Conservation (phyloP, 768 basidiomycete genomes). For the Mycena venus region DNA sequence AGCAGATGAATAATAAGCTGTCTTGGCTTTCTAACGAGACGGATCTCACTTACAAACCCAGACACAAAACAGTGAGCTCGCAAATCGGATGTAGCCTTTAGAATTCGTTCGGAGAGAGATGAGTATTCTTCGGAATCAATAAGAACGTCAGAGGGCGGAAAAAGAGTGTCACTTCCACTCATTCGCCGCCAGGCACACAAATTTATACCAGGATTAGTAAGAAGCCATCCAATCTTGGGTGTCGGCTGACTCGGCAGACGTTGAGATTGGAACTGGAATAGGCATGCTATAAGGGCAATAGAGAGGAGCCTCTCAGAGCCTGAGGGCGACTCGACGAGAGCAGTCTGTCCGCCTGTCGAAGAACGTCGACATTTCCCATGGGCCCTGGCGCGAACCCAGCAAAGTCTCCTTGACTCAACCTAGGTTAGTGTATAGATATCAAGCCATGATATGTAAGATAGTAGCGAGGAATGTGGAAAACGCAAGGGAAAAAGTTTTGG, state of each 20-base stretch:
- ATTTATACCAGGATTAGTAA: neutral
- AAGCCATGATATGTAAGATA: no score
- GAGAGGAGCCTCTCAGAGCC: neutral
- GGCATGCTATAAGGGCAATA: neutral
- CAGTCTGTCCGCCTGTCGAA: neutral
- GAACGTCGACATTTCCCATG: no score
- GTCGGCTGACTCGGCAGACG: neutral
- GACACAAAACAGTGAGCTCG: neutral
- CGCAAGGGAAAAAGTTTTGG: no score
- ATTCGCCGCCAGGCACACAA: neutral
- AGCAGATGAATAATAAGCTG: constrained; percentile 14
- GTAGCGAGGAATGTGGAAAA: no score
- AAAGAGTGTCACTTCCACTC: neutral
- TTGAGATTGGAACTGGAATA: neutral
- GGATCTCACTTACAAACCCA: neutral
- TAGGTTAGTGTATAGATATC: no score
- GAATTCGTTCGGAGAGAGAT: no score
- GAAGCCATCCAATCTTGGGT: neutral
- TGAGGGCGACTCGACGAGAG: no score
- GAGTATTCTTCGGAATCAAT: neutral
- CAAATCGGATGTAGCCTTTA: neutral
- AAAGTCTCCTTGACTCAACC: no score
- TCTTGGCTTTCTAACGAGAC: neutral
- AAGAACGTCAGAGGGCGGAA: neutral
- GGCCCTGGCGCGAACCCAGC: no score